These are phyloP conservation scores for Immersiella caudata DNA, from an alignment of 495 filamentous ascomycete species.

Conservation along the genomic window DNA sequence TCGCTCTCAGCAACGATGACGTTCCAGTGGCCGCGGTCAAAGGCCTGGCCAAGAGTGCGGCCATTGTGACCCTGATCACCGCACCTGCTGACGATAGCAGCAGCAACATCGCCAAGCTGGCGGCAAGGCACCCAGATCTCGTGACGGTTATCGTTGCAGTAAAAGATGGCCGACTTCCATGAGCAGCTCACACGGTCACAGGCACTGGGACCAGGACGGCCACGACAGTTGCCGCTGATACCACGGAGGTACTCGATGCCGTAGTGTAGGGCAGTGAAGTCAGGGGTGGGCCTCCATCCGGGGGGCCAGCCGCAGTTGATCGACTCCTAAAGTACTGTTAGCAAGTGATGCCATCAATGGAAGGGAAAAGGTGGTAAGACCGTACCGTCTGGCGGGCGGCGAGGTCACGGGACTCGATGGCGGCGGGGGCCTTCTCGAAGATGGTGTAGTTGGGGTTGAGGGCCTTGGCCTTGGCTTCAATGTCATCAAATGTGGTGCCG, in stretches of 20 bases:
- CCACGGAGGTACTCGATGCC: neutral
- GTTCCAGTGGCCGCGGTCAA: neutral
- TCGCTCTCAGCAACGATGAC: neutral
- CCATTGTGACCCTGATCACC: neutral
- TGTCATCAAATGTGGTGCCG: neutral
- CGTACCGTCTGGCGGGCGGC: neutral
- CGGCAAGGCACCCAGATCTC: neutral
- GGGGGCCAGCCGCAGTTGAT: neutral
- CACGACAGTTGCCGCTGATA: neutral
- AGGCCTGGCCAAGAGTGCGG: neutral
- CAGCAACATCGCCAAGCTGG: neutral
- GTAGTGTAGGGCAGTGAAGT: neutral
- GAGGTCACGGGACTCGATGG: neutral
- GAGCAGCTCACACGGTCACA: neutral
- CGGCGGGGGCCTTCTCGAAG: neutral
- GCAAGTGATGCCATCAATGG: neutral
- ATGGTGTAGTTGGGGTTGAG: neutral
- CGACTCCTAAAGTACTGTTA: neutral
- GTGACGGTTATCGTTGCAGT: neutral
- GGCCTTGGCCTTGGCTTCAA: neutral
- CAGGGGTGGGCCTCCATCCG: neutral
- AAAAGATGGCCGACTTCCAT: neutral
- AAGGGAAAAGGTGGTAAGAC: neutral
- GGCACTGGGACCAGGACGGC: neutral
- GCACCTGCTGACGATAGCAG: neutral